A percentile compares a stretch with the other conserved stretches of the same genome.
Conservation (phyloP, 768 basidiomycete species). For the Panellus pusillus region DNA sequence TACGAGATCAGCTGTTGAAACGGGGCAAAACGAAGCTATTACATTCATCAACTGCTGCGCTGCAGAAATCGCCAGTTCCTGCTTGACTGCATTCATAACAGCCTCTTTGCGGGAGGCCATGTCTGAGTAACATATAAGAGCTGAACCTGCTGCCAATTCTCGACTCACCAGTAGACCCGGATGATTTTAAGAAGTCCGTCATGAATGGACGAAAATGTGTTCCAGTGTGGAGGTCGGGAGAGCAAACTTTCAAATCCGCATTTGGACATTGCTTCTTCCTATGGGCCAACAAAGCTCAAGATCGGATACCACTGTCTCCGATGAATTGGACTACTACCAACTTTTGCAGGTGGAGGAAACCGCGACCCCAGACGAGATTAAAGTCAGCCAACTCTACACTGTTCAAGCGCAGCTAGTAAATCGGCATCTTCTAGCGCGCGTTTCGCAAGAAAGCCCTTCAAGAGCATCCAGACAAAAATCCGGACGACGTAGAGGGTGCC, state of each 20-base stretch:
- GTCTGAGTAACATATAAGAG: constrained; percentile 31
- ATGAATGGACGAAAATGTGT: constrained; percentile 29
- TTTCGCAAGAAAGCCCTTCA: constrained; percentile 84
- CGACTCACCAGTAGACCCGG: constrained; percentile 33
- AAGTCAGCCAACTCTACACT: constrained; percentile 41
- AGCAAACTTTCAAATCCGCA: not conserved
- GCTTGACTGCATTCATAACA: constrained; percentile 62
- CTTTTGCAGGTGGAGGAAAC: constrained; percentile 79
- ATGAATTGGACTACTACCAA: constrained; percentile 68
- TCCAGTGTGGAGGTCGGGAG: not conserved
- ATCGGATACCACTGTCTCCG: constrained; percentile 1
- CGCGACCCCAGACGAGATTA: constrained; percentile 88
- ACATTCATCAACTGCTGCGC: constrained; percentile 85
- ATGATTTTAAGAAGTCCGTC: constrained; percentile 53
- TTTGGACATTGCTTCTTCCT: not conserved
- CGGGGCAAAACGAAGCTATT: constrained; percentile 20
- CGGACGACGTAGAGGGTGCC: constrained; percentile 75
- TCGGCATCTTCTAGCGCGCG: constrained; percentile 51
- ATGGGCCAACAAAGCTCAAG: constrained; percentile 20
- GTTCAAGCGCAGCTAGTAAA: not conserved
- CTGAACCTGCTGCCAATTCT: not conserved
- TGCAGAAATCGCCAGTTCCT: constrained; percentile 70
- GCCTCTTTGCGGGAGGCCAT: constrained; percentile 50
- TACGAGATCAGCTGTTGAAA: constrained; percentile 28
- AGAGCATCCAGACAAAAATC: constrained; percentile 77